phyloP scores from a whole-genome alignment of 768 basidiomycete species.

The Coprinopsis strossmayeri region DNA sequence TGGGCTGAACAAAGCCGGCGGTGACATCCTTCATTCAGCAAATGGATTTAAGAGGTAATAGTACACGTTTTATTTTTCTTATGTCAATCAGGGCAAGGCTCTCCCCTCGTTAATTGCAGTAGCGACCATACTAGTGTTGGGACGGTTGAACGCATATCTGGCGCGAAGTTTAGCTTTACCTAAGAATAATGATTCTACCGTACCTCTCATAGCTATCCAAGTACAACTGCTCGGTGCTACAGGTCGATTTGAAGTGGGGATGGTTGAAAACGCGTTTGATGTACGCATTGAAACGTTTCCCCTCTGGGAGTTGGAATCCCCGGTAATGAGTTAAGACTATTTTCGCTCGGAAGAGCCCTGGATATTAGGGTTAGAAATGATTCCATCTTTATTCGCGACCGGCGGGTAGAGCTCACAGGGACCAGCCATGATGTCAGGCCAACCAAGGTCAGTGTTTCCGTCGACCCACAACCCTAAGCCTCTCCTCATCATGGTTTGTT shows the following conservation, averaged over 20 bases:
- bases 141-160: conserved; percentile 73
- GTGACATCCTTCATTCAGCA: too few relatives aligned
- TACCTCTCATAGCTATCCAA: conserved; percentile 68
- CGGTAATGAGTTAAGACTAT: conserved; percentile 63
- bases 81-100: conserved; percentile 51
- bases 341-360: conserved; percentile 65
- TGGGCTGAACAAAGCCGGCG: conserved; percentile 38
- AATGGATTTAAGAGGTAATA: too few relatives aligned
- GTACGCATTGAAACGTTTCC: conserved; percentile 46
- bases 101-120: conserved; percentile 67
- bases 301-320: conserved; percentile 50
- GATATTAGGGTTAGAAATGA: conserved; percentile 1
- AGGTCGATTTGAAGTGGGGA: conserved; percentile 59
- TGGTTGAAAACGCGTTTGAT: conserved; percentile 47
- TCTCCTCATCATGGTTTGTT: conserved; percentile 27
- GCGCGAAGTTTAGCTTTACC: neutral
- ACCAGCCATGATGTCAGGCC: conserved; percentile 61
- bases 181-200: conserved; percentile 8
- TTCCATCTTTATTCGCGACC: neutral
- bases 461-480: conserved; percentile 56
- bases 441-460: conserved; percentile 44
- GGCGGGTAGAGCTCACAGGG: conserved; percentile 46
- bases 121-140: conserved; percentile 72
- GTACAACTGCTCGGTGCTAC: conserved; percentile 62
- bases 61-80: neutral